Base-by-base conservation (phyloP, 352 stramenopile species). In the Pythium folliculosum region DNA sequence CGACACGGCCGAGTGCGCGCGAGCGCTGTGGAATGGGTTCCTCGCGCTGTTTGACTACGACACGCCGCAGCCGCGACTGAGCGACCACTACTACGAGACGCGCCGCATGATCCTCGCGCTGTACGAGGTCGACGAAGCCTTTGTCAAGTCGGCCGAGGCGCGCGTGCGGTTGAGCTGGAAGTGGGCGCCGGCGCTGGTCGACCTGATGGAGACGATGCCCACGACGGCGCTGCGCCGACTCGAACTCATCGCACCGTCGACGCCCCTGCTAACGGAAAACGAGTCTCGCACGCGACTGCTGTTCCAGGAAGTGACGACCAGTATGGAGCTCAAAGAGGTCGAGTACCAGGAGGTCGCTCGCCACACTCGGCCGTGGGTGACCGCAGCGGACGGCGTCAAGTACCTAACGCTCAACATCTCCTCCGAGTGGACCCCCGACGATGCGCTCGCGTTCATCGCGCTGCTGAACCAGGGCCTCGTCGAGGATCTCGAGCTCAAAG, bases 111-210 rank as follows among this genome's bases (percentile, higher is more conserved):
- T 67, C 2, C 51, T 67, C 37, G 23, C 37, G 19, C 7, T 60
- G 8, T 67, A 45, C 44, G 25, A n/a, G 14, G 50, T 67, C 4
- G 60, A 67, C 17, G 49, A 60, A 19, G 48, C 60, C 0, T 67
- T 67, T 54, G 49, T 60, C 10, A 5, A 25, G 22, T 16, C 2
- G 17, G 51, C 40, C 1, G 12, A 4, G 2, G 38, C 21, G 1
- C 9, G 10, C 25, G 23, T 67, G 21, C 35, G 35, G 37, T 4
- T 60, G 4, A 14, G 22, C n/a, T 67, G 38, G 35, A 52, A 27
- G 12, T 43, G 17, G 45, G 25, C 5, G 1, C 16, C 14, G 19
- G 43, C 44, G 25, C 13, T 63, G 19, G n/a, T 19, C 9, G 32
- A 25, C 25, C 13, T 60, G 49, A 32, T 56, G n/a, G 19, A 65